A percentile compares a stretch with the other conserved stretches of the same genome.
Conservation (phyloP, 768 basidiomycete species). For the Macrolepiota fuliginosa region DNA sequence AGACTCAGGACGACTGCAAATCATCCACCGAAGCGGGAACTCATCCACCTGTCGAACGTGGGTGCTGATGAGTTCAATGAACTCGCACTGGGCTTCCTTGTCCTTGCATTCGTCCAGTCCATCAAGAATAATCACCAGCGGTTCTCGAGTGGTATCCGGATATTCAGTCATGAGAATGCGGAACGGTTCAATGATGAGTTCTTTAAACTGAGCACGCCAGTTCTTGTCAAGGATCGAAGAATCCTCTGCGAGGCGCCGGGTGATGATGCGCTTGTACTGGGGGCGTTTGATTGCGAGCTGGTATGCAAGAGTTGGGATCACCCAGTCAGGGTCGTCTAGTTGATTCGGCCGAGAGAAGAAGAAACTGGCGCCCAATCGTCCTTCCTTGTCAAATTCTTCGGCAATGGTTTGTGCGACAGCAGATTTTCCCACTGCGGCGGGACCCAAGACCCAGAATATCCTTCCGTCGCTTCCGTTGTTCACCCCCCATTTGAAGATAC, state of each 20-base stretch:
- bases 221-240: constrained; percentile 2
- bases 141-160: neutral
- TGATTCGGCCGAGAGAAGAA: neutral
- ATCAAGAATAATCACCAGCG: too few species aligned
- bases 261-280: neutral
- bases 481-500: neutral
- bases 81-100: too few species aligned
- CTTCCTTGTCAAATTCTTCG: neutral
- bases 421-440: constrained; percentile 8
- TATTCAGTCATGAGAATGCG: neutral
- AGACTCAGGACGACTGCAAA: too few species aligned
- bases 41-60: too few species aligned
- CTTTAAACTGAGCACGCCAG: neutral
- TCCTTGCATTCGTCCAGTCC: too few species aligned
- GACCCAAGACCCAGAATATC: constrained; percentile 1
- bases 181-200: neutral
- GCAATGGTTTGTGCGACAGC: constrained; percentile 5
- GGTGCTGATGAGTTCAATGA: too few species aligned
- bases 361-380: constrained; percentile 5
- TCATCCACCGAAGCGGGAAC: too few species aligned
- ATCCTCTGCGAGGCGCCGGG: neutral
- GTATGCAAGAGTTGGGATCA: neutral
- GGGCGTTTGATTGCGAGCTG: neutral
- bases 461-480: neutral
- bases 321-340: too few species aligned